Percentiles rank a stretch among this genome's conserved stretches.
phyloP scores from a whole-genome alignment of 73 alveolate species.

The Paramecium tetraurelia region DNA sequence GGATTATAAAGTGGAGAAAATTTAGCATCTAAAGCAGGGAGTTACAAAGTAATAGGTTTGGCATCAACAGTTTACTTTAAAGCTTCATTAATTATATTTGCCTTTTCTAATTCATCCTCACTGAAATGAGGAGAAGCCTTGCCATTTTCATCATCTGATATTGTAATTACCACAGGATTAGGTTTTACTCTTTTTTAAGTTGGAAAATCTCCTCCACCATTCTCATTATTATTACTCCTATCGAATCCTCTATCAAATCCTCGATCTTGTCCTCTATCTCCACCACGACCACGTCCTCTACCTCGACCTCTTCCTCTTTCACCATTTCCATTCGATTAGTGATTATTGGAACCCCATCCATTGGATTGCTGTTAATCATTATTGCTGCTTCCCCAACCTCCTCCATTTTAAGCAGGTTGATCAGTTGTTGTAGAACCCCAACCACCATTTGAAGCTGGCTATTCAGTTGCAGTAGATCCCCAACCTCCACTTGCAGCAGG shows the following conservation, averaged over 20 bases:
- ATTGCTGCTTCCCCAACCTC: neutral
- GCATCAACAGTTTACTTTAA: neutral
- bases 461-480: neutral
- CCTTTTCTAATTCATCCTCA: constrained; percentile 15
- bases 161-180: neutral
- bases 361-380: neutral
- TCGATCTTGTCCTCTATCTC: constrained; percentile 39
- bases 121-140: neutral
- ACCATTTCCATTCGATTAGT: neutral
- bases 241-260: neutral
- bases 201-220: constrained; percentile 5
- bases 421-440: neutral
- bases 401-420: neutral
- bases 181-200: neutral
- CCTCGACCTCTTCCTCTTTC: constrained; percentile 48
- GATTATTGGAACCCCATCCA: neutral
- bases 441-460: neutral
- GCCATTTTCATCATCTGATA: neutral
- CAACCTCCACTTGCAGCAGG: neutral
- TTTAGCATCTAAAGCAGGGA: neutral
- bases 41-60: neutral
- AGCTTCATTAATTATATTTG: neutral
- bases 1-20: constrained; percentile 13
- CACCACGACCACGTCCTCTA: neutral
- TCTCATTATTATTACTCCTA: neutral